phyloP scores from a whole-genome alignment of 257 asterid species.

The Cynanchum wilfordii region DNA sequence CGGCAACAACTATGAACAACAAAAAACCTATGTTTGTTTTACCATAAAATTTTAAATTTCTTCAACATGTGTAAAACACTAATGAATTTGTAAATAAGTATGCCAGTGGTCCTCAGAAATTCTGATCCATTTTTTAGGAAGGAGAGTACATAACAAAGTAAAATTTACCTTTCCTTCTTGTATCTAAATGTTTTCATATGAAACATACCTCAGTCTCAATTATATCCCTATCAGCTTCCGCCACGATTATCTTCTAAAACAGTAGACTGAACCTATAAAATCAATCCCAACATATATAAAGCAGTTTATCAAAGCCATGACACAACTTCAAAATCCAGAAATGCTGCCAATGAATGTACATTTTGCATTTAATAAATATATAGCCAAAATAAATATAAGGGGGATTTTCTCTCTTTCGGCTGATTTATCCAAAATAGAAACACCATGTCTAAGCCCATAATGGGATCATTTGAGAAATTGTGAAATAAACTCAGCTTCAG shows the following conservation, averaged over 20 bases:
- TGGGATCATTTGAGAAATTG: too few species aligned
- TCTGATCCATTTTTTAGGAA: neutral
- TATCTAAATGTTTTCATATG: neutral
- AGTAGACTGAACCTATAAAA: neutral
- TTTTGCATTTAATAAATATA: too few species aligned
- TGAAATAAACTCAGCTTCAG: too few species aligned
- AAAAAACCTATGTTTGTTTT: too few species aligned
- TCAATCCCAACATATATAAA: constrained; percentile 8
- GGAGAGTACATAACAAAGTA: neutral
- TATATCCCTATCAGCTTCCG: constrained; percentile 25
- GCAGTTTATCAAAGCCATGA: neutral
- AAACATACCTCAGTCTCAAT: constrained; percentile 28
- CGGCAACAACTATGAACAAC: too few species aligned
- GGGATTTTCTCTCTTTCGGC: too few species aligned
- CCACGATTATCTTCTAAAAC: constrained; percentile 14
- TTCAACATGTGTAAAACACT: neutral
- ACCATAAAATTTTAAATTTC: neutral
- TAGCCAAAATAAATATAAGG: too few species aligned
- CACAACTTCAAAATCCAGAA: neutral
- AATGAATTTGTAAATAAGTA: neutral
- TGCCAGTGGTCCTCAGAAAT: neutral
- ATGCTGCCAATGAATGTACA: too few species aligned
- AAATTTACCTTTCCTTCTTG: neutral
- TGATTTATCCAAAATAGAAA: too few species aligned
- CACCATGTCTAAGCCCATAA: too few species aligned